Base-by-base conservation (phyloP, 2,329 filamentous ascomycete genomes). In the Cytospora piceicola region DNA sequence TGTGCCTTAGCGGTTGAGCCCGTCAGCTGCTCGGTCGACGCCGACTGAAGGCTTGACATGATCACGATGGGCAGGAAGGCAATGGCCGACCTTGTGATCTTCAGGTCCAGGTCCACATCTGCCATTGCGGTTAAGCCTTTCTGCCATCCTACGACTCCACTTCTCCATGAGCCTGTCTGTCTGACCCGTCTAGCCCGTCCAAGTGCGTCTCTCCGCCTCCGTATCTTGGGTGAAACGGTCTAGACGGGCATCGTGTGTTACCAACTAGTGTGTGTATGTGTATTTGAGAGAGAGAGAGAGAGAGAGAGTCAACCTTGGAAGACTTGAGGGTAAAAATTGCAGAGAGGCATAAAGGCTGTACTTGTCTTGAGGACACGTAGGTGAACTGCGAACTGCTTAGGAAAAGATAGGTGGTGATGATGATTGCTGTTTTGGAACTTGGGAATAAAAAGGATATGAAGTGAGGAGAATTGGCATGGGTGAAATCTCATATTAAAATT, bases 401-500 rank as follows among this genome's bases (percentile, higher is more conserved):
- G 15, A 4, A 20, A 29, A 29, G 3, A 29, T 46, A n/a, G 20
- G n/a, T 17, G 12, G 17, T 15, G 36, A 39, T 15, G 12, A 39
- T 15, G 36, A 39, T 15, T 39, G 36, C 12, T 39, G 36, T 39
- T 39, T 34, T 11, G 36, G 36, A 39, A 39, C 17, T 34, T 11
- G 36, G 36, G 17, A 39, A 39, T 39, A 46, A 22, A 22, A 46
- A 46, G 42, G 17, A 20, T 22, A 46, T n/a, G 20, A n/a, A 22
- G 20, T 20, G 9, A 46, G 42, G 42, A 46, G 42, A 22, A 22
- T 46, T 22, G 42, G 42, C 42, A 46, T 46, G 20, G 42, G 11
- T n/a, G 42, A 46, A 46, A 46, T 46, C 20, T 46, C 42, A 46
- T 22, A 46, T n/a, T 46, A 46, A 46, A 22, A 46, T 46, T 46